These are phyloP conservation scores for Fusarium brevicatenulatum DNA, from an alignment of 2,329 filamentous ascomycete genomes.

Conservation along the genomic window DNA sequence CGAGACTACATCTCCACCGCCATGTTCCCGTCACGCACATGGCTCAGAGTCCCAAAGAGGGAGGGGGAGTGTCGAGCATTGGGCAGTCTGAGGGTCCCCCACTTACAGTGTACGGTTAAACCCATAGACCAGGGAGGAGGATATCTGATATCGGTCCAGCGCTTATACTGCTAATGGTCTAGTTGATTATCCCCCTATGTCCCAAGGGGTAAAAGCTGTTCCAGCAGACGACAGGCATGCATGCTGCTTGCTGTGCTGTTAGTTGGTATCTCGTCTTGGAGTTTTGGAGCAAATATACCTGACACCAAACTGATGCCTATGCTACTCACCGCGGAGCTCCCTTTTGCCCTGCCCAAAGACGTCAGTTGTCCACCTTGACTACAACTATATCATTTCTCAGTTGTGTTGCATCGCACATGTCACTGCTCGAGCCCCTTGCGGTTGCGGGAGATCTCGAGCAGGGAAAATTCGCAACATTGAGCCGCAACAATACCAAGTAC, in stretches of 20 bases:
- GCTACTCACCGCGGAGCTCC: background rate
- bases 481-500: conserved; percentile 15
- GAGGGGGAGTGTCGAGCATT: conserved; percentile 18
- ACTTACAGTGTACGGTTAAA: background rate
- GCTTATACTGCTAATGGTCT: background rate
- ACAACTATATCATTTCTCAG: conserved; percentile 3
- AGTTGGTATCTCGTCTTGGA: background rate
- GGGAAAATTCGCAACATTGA: conserved; percentile 10
- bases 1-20: conserved; percentile 14
- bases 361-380: conserved; percentile 14
- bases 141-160: background rate
- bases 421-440: conserved; percentile 18
- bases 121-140: background rate
- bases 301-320: background rate
- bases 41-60: background rate
- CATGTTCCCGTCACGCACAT: conserved; percentile 22
- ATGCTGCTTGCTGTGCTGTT: background rate
- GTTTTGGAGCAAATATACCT: background rate
- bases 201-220: background rate
- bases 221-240: background rate
- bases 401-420: conserved; percentile 1
- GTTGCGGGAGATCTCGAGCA: conserved; percentile 10
- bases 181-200: conserved; percentile 8
- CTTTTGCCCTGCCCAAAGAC: background rate
- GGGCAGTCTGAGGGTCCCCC: background rate